Percentiles rank a stretch among this genome's conserved stretches.
These are phyloP conservation scores for Eutypella sp. DNA, from an alignment of 2,329 filamentous ascomycete genomes.

Conservation along the genomic window DNA sequence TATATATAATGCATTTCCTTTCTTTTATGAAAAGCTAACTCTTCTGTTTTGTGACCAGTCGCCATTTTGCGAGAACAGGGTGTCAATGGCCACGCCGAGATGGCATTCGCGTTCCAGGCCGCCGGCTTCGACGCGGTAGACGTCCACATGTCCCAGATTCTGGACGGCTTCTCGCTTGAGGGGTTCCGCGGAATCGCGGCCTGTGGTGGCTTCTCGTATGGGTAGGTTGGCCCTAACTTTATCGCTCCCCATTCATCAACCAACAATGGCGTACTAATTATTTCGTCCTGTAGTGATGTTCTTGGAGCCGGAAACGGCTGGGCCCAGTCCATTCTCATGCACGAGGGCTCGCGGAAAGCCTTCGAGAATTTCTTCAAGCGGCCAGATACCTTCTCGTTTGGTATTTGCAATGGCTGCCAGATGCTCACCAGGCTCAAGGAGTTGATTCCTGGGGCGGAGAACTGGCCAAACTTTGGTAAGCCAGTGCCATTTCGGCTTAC, in stretches of 20 bases:
- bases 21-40: conserved; percentile 45
- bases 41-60: conserved; percentile 59
- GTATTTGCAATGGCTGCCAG: conserved; percentile 97
- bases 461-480: conserved; percentile 73
- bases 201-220: conserved; percentile 96
- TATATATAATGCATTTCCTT: conserved; percentile 29
- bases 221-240: conserved; percentile 54
- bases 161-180: conserved; percentile 71
- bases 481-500: not conserved
- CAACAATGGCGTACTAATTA: not conserved
- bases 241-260: not conserved
- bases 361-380: conserved; percentile 84
- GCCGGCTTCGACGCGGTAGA: conserved; percentile 91
- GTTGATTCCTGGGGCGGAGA: conserved; percentile 76
- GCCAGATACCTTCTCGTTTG: conserved; percentile 84
- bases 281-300: conserved; percentile 41
- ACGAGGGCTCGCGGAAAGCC: conserved; percentile 68
- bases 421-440: conserved; percentile 82
- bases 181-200: conserved; percentile 85
- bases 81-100: conserved; percentile 93
- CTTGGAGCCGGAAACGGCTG: conserved; percentile 94
- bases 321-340: conserved; percentile 88
- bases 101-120: conserved; percentile 91
- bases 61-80: conserved; percentile 94
- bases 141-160: conserved; percentile 94